A percentile compares a stretch with the other conserved stretches of the same genome.
phyloP scores from a whole-genome alignment of 2,329 filamentous ascomycete species.

The Aureobasidium sp. region DNA sequence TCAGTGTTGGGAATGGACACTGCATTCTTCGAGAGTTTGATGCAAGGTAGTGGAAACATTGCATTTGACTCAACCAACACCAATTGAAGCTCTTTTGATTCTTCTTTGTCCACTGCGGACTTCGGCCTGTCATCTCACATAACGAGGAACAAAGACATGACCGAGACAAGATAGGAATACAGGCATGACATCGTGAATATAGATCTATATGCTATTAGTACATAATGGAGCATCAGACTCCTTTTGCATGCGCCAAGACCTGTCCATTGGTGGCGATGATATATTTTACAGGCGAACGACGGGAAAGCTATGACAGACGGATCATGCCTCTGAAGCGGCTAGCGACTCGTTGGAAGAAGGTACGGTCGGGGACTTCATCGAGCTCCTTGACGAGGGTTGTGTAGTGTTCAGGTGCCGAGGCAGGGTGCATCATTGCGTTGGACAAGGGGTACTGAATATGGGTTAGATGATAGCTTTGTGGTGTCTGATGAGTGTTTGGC shows the following conservation, averaged over 20 bases:
- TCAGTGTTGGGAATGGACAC: not conserved
- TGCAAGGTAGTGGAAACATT: not conserved
- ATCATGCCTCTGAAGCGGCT: conserved; percentile 41
- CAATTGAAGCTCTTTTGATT: not conserved
- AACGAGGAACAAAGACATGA: not conserved
- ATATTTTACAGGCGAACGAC: not conserved
- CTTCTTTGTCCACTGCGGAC: too few relatives aligned
- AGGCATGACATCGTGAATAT: not conserved
- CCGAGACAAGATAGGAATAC: not conserved
- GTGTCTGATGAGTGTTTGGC: not conserved
- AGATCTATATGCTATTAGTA: conserved; percentile 6
- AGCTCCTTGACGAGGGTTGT: conserved; percentile 44
- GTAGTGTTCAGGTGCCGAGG: conserved; percentile 44
- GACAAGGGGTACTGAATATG: conserved; percentile 39
- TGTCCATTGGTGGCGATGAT: not conserved
- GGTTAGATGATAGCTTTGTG: not conserved
- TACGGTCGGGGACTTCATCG: conserved; percentile 42
- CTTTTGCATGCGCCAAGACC: not conserved
- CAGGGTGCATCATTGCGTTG: conserved; percentile 38
- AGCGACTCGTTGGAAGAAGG: conserved; percentile 35
- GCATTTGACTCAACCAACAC: not conserved
- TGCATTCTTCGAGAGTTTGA: not conserved
- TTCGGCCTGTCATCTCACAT: not conserved
- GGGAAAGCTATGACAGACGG: conserved; percentile 29
- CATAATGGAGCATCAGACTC: not conserved